Evolutionary conservation across 306 rosid genomes (phyloP), one percentile per base, ranked within the genome.

Genomic region (Elaeagnus macrophylla): DNA sequence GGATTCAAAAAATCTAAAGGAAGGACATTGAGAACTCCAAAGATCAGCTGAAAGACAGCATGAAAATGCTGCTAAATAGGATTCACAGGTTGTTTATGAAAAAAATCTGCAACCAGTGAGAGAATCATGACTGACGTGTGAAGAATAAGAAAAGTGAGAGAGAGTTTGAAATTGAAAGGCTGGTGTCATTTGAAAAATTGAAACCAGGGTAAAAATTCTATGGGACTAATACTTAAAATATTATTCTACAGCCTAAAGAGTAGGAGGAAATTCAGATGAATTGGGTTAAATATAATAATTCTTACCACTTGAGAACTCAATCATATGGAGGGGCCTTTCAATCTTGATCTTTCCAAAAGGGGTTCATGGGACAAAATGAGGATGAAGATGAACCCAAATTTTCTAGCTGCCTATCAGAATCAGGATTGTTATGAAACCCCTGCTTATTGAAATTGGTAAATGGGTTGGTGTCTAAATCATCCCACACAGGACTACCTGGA

Each of bases 401-500:
- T 40, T 68, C 69, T 14, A 72, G 74, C 44, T 74, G 78, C 40
- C 57, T 75, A 12, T 65, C 81, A 55, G 61, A 18, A 67, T 70
- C 69, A 39, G 46, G 18, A 65, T 50, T 9, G 12, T 50, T 39
- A 25, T 25, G 32, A 18, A 32, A 48, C 32, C 8, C 73, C 48
- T 44, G 50, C 49, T 62, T 48, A 53, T 77, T 77, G 12, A 39
- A 46, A 46, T 57, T 45, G 51, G 52, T 32, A 62, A 81, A 77
- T 9, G 77, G 81, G 59, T 66, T 57, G 6, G 82, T 48, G 67
- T 89, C 95, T 49, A 83, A 75, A 75, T 91, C 96, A 62, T 91
- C 99, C 99, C 99, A 91, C 18, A 78, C 78, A 17, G 99, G 95
- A 54, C 99, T 87, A 10, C 85, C 96, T 2, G 99, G 97, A 53